Percentiles rank a stretch among this genome's conserved stretches.
Evolutionary conservation across 768 basidiomycete genomes (phyloP).

Genomic region (Trametes elegans): DNA sequence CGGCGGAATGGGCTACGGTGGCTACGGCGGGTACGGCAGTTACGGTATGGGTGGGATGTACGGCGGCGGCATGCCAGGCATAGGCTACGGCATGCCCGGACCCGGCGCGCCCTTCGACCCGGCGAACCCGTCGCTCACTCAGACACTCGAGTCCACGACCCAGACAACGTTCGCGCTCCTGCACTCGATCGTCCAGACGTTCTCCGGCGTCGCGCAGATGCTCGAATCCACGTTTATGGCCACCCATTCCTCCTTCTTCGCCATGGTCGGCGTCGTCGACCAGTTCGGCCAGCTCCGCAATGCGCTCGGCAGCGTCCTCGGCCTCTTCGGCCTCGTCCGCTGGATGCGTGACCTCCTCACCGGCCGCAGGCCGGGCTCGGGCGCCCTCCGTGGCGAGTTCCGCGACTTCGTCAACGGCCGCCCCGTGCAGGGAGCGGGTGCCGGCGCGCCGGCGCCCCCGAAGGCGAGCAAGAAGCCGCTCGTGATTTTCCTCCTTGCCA

Average conservation of each 20-base stretch:
- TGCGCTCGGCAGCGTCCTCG: slow-evolving; percentile 90
- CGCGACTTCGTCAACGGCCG: slow-evolving; percentile 69
- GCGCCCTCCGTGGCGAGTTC: slow-evolving; percentile 63
- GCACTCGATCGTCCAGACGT: slow-evolving; percentile 94
- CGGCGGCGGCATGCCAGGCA: slow-evolving; percentile 42
- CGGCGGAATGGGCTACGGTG: slow-evolving; percentile 46
- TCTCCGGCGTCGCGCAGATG: slow-evolving; percentile 94
- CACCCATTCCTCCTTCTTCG: slow-evolving; percentile 92
- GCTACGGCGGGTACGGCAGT: slow-evolving; percentile 40
- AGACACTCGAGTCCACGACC: slow-evolving; percentile 86
- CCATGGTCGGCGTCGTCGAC: slow-evolving; percentile 95
- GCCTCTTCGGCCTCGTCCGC: slow-evolving; percentile 83
- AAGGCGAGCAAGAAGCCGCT: slow-evolving; percentile 87
- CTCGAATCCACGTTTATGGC: slow-evolving; percentile 98
- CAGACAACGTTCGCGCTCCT: slow-evolving; percentile 91
- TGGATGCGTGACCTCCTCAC: slow-evolving; percentile 74
- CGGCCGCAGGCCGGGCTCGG: slow-evolving; percentile 39
- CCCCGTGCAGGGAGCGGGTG: slow-evolving; percentile 44
- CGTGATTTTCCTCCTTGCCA: slow-evolving; percentile 88
- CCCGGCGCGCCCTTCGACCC: slow-evolving; percentile 45
- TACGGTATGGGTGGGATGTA: slow-evolving; percentile 32
- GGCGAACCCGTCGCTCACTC: slow-evolving; percentile 67
- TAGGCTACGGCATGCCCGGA: slow-evolving; percentile 39
- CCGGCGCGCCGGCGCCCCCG: slow-evolving; percentile 40
- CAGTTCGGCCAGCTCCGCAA: slow-evolving; percentile 91